phyloP scores from a whole-genome alignment of 176 grass and related monocot genomes.

The Oryza nivara region DNA sequence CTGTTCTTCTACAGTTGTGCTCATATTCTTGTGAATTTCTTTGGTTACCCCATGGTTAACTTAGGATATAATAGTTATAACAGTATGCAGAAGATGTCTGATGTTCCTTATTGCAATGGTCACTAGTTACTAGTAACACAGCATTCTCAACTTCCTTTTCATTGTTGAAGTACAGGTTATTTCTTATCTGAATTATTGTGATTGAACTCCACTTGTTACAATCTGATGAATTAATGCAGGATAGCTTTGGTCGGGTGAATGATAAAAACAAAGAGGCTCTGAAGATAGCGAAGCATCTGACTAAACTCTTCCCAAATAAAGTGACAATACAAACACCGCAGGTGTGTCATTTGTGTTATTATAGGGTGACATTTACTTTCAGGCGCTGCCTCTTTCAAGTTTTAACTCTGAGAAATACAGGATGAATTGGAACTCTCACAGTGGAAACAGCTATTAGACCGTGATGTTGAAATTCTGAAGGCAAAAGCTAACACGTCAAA shows the following conservation, averaged over 20 bases:
- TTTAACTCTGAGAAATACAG: slow-evolving; percentile 49
- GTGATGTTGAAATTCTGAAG: slow-evolving; percentile 91
- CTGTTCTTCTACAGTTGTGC: slow-evolving; percentile 19
- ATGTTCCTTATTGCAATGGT: slow-evolving; percentile 13
- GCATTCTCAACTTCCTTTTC: not conserved
- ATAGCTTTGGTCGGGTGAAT: slow-evolving; percentile 69
- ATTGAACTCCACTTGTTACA: slow-evolving; percentile 18
- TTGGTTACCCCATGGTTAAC: not conserved
- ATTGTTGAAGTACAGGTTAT: slow-evolving; percentile 8
- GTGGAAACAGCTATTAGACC: slow-evolving; percentile 86
- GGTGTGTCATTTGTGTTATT: slow-evolving; percentile 53
- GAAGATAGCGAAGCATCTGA: slow-evolving; percentile 76
- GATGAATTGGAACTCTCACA: slow-evolving; percentile 69
- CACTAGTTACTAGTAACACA: not conserved
- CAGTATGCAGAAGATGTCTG: not conserved
- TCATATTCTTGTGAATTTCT: not conserved
- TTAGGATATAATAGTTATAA: slow-evolving; percentile 8
- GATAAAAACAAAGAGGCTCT: slow-evolving; percentile 90
- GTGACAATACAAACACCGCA: slow-evolving; percentile 83
- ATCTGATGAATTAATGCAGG: slow-evolving; percentile 54
- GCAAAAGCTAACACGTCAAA: slow-evolving; percentile 81
- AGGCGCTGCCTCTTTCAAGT: slow-evolving; percentile 20
- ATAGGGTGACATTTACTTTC: slow-evolving; percentile 2
- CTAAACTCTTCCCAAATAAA: slow-evolving; percentile 93
- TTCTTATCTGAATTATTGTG: not conserved